Percentiles rank a stretch among this genome's conserved stretches.
Conservation (phyloP, 495 filamentous ascomycete species). For the Chaetomium tenue region DNA sequence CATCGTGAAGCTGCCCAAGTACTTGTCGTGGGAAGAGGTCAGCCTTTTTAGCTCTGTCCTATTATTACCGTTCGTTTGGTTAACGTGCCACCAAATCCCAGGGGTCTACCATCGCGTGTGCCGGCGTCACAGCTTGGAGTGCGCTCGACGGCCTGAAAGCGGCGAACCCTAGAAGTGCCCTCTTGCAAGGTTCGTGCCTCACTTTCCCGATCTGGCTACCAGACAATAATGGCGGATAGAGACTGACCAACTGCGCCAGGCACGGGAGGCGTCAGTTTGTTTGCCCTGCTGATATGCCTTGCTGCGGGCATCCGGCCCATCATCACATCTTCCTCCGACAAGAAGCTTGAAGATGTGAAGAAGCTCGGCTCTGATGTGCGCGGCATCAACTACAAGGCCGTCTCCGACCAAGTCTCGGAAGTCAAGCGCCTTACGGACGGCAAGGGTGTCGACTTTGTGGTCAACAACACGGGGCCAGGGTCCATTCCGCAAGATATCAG, state of each 20-base stretch:
- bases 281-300: slow-evolving; percentile 21
- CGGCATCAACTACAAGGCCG: slow-evolving; percentile 30
- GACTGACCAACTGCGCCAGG: slow-evolving; percentile 15
- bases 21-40: slow-evolving; percentile 37
- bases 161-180: slow-evolving; percentile 7
- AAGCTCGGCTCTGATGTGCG: slow-evolving; percentile 17
- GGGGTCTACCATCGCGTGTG: slow-evolving; percentile 24
- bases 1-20: slow-evolving; percentile 32
- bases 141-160: slow-evolving; percentile 18
- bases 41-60: not conserved
- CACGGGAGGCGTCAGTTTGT: slow-evolving; percentile 24
- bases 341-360: slow-evolving; percentile 20
- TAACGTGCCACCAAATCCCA: slow-evolving; percentile 26
- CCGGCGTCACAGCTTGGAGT: slow-evolving; percentile 27
- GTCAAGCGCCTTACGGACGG: slow-evolving; percentile 31
- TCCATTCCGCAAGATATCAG: slow-evolving; percentile 23
- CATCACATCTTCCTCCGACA: slow-evolving; percentile 37
- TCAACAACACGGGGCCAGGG: slow-evolving; percentile 20
- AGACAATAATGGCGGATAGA: not conserved
- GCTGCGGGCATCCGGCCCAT: slow-evolving; percentile 30
- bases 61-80: not conserved
- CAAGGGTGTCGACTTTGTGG: slow-evolving; percentile 33
- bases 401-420: slow-evolving; percentile 22
- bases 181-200: slow-evolving; percentile 25
- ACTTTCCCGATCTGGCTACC: not conserved